Percentiles rank a stretch among this genome's conserved stretches.
These are phyloP conservation scores for Leptosphaerulina australis DNA, from an alignment of 2,329 filamentous ascomycete species.

Conservation along the genomic window DNA sequence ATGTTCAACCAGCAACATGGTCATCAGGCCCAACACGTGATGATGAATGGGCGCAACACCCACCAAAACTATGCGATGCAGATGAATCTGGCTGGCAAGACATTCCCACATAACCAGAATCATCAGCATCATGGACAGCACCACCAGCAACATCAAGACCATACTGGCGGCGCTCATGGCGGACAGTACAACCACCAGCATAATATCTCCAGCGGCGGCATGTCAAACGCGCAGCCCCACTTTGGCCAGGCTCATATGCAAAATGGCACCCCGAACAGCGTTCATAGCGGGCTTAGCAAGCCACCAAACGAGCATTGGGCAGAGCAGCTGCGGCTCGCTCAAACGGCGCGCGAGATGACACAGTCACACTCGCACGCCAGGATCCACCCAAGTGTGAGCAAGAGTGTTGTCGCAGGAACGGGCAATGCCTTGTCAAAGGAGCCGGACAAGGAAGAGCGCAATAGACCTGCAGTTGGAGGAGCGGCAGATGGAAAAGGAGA, in stretches of 20 bases:
- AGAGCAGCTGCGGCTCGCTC: constrained; percentile 80
- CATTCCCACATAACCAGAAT: constrained; percentile 65
- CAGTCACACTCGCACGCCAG: constrained; percentile 77
- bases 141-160: constrained; percentile 66
- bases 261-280: constrained; percentile 62
- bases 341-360: constrained; percentile 73
- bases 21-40: constrained; percentile 74
- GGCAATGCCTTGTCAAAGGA: constrained; percentile 58
- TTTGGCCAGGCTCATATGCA: constrained; percentile 65
- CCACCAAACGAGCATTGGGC: constrained; percentile 78
- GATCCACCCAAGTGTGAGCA: constrained; percentile 72
- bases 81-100: constrained; percentile 69
- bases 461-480: constrained; percentile 67
- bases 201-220: constrained; percentile 65
- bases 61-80: constrained; percentile 61
- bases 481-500: constrained; percentile 49
- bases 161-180: constrained; percentile 58
- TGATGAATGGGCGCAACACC: constrained; percentile 73
- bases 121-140: constrained; percentile 58
- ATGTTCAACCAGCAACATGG: constrained; percentile 73
- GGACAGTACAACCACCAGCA: constrained; percentile 66
- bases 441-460: constrained; percentile 63
- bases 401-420: constrained; percentile 64
- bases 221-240: constrained; percentile 69
- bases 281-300: constrained; percentile 63